A percentile compares a stretch with the other conserved stretches of the same genome.
These are phyloP conservation scores for Elaphomyces granulatus DNA, from an alignment of 495 filamentous ascomycete species.

Conservation along the genomic window DNA sequence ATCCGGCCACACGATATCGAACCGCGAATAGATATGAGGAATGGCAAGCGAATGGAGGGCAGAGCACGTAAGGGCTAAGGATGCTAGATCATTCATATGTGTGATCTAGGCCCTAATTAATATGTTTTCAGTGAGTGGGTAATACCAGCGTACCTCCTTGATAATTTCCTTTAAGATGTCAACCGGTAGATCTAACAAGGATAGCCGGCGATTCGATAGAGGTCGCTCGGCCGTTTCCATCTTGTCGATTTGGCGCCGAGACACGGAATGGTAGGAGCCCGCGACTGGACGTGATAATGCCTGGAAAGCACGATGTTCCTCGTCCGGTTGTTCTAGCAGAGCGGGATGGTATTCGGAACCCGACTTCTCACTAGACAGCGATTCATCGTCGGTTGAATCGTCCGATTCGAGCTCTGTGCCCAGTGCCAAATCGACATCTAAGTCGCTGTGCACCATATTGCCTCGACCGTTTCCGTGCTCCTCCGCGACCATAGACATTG, in stretches of 20 bases:
- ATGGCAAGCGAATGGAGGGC: constrained; percentile 69
- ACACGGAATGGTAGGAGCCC: too few species aligned
- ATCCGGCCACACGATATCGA: constrained; percentile 93
- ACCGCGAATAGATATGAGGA: constrained; percentile 79
- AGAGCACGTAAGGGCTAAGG: constrained; percentile 70
- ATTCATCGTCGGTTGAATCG: not conserved
- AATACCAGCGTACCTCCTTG: constrained; percentile 52
- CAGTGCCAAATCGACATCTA: not conserved
- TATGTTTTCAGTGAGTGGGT: not conserved
- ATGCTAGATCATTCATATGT: constrained; percentile 76
- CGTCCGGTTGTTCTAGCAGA: not conserved
- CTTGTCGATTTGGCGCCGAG: too few species aligned
- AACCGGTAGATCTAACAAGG: constrained; percentile 68
- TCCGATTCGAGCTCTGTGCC: not conserved
- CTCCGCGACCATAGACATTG: not conserved
- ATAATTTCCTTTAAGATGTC: constrained; percentile 81
- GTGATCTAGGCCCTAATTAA: constrained; percentile 44
- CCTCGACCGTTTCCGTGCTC: not conserved
- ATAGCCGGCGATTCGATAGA: constrained; percentile 19
- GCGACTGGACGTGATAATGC: too few species aligned
- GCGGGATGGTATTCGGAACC: not conserved
- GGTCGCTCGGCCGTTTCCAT: too few species aligned
- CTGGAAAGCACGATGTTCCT: too few species aligned
- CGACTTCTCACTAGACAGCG: not conserved
- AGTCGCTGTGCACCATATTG: not conserved